These are phyloP conservation scores for Trichoderma endophyticum DNA, from an alignment of 2,329 filamentous ascomycete genomes.

Conservation along the genomic window DNA sequence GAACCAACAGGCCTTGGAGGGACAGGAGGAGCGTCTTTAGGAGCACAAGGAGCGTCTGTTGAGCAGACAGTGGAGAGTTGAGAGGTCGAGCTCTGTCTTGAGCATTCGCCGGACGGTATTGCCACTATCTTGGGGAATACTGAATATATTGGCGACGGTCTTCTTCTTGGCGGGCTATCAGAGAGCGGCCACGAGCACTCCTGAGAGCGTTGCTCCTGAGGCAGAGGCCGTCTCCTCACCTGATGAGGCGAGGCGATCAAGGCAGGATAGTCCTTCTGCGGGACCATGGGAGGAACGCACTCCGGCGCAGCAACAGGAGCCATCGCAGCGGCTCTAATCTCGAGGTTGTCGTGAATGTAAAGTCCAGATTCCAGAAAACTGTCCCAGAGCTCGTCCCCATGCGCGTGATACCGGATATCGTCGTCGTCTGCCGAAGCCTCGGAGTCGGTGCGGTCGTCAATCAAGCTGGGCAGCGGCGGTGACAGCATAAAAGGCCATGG, in stretches of 20 bases:
- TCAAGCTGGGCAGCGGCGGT: conserved; percentile 45
- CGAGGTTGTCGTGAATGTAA: not conserved
- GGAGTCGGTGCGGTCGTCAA: conserved; percentile 50
- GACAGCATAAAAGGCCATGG: conserved; percentile 34
- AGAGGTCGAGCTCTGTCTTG: conserved; percentile 24
- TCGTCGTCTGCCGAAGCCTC: conserved; percentile 52
- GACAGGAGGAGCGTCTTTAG: not conserved
- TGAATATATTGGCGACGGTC: conserved; percentile 36
- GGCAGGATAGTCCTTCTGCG: conserved; percentile 33
- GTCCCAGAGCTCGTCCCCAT: conserved; percentile 49
- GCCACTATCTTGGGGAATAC: conserved; percentile 40
- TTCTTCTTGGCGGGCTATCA: conserved; percentile 21
- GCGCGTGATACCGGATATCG: conserved; percentile 47
- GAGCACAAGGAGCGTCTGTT: not conserved
- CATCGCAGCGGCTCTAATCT: conserved; percentile 1
- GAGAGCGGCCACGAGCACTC: conserved; percentile 11
- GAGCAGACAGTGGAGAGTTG: conserved; percentile 31
- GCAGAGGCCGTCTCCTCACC: conserved; percentile 11
- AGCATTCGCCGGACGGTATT: conserved; percentile 28
- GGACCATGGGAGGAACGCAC: conserved; percentile 14
- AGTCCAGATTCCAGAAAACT: conserved; percentile 42
- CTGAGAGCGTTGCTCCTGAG: not conserved
- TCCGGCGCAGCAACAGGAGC: not conserved
- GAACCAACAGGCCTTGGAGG: not conserved
- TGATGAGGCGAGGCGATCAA: conserved; percentile 31